A percentile compares a stretch with the other conserved stretches of the same genome.
Evolutionary conservation across 164 flowering plant species (phyloP).

Genomic region (Chloranthus sessilifolius): DNA sequence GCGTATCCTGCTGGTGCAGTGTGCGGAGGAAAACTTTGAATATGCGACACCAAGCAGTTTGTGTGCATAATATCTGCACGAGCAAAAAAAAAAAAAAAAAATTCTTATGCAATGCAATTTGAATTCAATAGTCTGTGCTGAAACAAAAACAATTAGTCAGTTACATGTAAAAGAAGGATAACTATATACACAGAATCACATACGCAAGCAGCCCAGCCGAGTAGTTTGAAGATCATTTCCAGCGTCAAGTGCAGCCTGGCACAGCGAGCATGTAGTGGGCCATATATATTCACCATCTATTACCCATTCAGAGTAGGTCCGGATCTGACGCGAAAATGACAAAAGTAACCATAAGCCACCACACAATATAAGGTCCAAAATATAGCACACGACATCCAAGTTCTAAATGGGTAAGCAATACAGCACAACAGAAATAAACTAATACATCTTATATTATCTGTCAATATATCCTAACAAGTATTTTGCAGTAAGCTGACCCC

Average conservation of each 20-base stretch:
- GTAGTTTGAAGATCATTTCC: conserved; percentile 60
- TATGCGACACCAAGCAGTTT: conserved; percentile 78
- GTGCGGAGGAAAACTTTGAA: conserved; percentile 81
- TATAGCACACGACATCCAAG: background rate
- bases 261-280: conserved; percentile 87
- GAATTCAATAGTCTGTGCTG: conserved; percentile 1
- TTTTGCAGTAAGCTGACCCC: no score
- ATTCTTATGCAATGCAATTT: background rate
- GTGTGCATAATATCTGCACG: conserved; percentile 83
- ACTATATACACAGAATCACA: conserved; percentile 24
- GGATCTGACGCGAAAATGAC: conserved; percentile 46
- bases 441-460: no score
- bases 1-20: conserved; percentile 97
- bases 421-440: no score
- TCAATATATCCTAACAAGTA: no score
- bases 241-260: conserved; percentile 64
- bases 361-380: background rate
- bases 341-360: conserved; percentile 11
- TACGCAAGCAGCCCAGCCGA: conserved; percentile 98
- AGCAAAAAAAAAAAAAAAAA: conserved; percentile 3
- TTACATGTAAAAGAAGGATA: background rate
- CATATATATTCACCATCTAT: conserved; percentile 99
- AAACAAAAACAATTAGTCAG: background rate
- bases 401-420: no score
- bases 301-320: conserved; percentile 97